A percentile compares a stretch with the other conserved stretches of the same genome.
Evolutionary conservation across 495 filamentous ascomycete species (phyloP).

Genomic region (Penicillium soppii): DNA sequence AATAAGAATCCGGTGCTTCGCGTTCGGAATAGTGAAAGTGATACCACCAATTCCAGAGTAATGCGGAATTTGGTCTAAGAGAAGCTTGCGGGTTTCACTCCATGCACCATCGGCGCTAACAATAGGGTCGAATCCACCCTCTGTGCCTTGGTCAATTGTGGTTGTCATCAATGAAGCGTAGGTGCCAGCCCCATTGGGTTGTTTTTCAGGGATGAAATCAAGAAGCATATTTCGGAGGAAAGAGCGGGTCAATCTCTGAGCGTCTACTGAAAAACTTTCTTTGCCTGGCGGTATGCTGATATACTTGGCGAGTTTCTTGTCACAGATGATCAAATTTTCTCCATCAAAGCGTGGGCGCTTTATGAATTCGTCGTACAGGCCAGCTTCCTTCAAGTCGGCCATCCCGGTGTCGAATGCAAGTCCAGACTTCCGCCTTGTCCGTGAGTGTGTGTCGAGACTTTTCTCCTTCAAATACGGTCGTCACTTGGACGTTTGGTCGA

Average conservation of each 20-base stretch:
- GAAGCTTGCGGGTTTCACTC: constrained; percentile 47
- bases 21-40: constrained; percentile 13
- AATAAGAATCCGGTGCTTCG: constrained; percentile 10
- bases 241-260: constrained; percentile 34
- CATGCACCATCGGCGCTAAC: constrained; percentile 64
- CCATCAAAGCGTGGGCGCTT: constrained; percentile 45
- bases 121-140: constrained; percentile 41
- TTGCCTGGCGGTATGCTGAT: background rate
- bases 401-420: constrained; percentile 53
- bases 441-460: constrained; percentile 22
- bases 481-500: constrained; percentile 29
- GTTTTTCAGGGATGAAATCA: constrained; percentile 20
- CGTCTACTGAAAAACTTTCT: constrained; percentile 13
- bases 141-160: constrained; percentile 18
- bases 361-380: constrained; percentile 50
- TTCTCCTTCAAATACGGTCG: constrained; percentile 52
- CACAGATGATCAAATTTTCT: constrained; percentile 26
- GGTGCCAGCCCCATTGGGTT: constrained; percentile 26
- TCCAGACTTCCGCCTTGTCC: constrained; percentile 57
- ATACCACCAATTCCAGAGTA: constrained; percentile 46
- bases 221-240: constrained; percentile 28
- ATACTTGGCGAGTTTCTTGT: constrained; percentile 20
- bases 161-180: constrained; percentile 20
- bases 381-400: constrained; percentile 47
- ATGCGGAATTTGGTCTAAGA: constrained; percentile 45